These are phyloP conservation scores for Talaromyces marneffei DNA, from an alignment of 2,329 filamentous ascomycete species.

Conservation along the genomic window DNA sequence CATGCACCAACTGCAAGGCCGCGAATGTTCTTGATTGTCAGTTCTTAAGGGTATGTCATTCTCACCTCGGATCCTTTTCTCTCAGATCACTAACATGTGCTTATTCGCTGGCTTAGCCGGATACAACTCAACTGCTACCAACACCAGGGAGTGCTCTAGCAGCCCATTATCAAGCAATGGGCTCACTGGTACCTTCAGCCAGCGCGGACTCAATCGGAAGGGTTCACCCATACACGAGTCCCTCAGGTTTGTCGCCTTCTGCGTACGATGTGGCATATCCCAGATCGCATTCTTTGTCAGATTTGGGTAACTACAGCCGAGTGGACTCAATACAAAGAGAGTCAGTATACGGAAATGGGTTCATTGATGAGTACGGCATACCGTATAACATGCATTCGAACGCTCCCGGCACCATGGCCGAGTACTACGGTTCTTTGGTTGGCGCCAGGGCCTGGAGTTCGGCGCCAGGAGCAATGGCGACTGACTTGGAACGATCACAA, in stretches of 20 bases:
- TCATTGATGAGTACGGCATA: conserved; percentile 30
- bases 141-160: conserved; percentile 4
- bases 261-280: conserved; percentile 18
- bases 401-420: conserved; percentile 25
- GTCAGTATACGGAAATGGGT: conserved; percentile 21
- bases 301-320: conserved; percentile 20
- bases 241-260: neutral
- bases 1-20: conserved; percentile 77
- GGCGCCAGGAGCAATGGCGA: conserved; percentile 14
- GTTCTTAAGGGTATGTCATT: conserved; percentile 11
- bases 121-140: conserved; percentile 1
- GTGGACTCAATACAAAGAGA: conserved; percentile 22
- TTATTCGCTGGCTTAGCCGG: neutral
- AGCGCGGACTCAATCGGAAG: neutral
- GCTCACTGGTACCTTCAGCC: neutral
- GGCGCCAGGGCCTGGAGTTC: conserved; percentile 28
- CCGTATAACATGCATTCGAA: conserved; percentile 27
- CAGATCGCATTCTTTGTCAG: conserved; percentile 21
- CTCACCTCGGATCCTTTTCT: neutral
- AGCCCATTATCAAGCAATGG: conserved; percentile 1
- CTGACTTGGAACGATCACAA: conserved; percentile 16
- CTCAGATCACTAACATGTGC: neutral
- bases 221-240: neutral
- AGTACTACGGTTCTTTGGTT: conserved; percentile 25
- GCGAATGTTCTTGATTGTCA: conserved; percentile 39